Evolutionary conservation across 164 flowering plant genomes (phyloP).

Genomic region (Stephania cephalantha): DNA sequence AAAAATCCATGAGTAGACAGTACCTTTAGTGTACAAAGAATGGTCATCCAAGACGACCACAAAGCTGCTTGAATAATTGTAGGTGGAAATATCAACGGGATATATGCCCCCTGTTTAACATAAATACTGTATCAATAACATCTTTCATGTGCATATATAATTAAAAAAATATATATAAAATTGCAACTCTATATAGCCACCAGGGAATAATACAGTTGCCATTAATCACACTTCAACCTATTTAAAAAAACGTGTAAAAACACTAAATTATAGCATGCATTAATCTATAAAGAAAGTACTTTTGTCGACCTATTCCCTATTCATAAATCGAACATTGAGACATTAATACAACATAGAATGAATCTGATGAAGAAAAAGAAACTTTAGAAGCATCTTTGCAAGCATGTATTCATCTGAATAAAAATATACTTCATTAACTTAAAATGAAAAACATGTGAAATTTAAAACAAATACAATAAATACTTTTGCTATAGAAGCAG

Average conservation of each 20-base stretch:
- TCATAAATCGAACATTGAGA: not conserved
- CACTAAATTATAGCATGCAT: not conserved
- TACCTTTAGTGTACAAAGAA: constrained; percentile 87
- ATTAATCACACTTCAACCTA: not conserved
- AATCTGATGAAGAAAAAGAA: not conserved
- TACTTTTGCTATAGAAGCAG: too few relatives aligned
- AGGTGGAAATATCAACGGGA: constrained; percentile 79
- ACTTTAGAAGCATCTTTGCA: not conserved
- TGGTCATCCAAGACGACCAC: constrained; percentile 82
- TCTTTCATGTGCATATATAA: not conserved
- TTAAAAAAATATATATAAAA: not conserved
- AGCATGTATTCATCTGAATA: not conserved
- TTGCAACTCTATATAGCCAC: not conserved
- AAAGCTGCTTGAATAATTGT: constrained; percentile 61
- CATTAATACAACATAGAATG: not conserved
- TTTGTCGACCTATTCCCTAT: not conserved
- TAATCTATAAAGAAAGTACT: not conserved
- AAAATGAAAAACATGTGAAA: not conserved
- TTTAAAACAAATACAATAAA: too few relatives aligned
- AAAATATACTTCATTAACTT: not conserved
- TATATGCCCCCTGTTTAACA: constrained; percentile 68
- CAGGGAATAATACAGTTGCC: not conserved
- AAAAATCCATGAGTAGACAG: not conserved
- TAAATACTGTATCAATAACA: constrained; percentile 1
- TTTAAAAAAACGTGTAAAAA: not conserved